These are phyloP conservation scores for Scytalidium lignicola DNA, from an alignment of 2,329 filamentous ascomycete genomes.

Conservation along the genomic window DNA sequence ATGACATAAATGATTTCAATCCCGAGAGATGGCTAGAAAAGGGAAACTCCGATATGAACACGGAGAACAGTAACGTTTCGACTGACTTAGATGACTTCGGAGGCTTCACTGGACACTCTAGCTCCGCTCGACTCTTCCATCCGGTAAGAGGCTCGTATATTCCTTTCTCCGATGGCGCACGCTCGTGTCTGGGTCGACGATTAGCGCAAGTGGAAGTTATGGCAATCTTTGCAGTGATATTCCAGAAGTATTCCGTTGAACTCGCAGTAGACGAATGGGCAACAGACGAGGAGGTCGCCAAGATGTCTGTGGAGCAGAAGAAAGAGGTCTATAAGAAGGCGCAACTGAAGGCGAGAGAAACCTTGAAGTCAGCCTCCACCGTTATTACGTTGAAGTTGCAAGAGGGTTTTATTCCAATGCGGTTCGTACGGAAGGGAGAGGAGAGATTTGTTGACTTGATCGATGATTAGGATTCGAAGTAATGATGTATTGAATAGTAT, in stretches of 20 bases:
- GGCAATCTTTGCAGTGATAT: conserved; percentile 48
- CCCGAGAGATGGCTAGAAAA: conserved; percentile 67
- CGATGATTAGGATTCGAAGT: conserved; percentile 14
- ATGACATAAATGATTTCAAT: conserved; percentile 63
- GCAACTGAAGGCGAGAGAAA: conserved; percentile 45
- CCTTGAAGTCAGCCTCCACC: conserved; percentile 51
- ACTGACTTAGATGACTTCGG: conserved; percentile 49
- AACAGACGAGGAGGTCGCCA: conserved; percentile 45
- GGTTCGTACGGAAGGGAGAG: conserved; percentile 62
- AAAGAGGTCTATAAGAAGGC: conserved; percentile 56
- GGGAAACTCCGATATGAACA: conserved; percentile 2
- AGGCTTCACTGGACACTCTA: conserved; percentile 55
- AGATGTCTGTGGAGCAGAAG: conserved; percentile 42
- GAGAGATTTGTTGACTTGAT: conserved; percentile 56
- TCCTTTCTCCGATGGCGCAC: conserved; percentile 53
- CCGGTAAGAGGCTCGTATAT: conserved; percentile 53
- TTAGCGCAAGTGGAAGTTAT: conserved; percentile 57
- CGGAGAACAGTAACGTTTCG: conserved; percentile 10
- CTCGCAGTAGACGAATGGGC: conserved; percentile 47
- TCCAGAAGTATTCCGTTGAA: conserved; percentile 43
- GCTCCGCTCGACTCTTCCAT: conserved; percentile 54
- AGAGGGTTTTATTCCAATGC: conserved; percentile 52
- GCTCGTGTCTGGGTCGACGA: conserved; percentile 52
- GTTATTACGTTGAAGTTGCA: conserved; percentile 69
- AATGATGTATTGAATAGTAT: too few relatives aligned